Evolutionary conservation across 495 filamentous ascomycete species (phyloP).

Genomic region (Tuber magnatum): DNA sequence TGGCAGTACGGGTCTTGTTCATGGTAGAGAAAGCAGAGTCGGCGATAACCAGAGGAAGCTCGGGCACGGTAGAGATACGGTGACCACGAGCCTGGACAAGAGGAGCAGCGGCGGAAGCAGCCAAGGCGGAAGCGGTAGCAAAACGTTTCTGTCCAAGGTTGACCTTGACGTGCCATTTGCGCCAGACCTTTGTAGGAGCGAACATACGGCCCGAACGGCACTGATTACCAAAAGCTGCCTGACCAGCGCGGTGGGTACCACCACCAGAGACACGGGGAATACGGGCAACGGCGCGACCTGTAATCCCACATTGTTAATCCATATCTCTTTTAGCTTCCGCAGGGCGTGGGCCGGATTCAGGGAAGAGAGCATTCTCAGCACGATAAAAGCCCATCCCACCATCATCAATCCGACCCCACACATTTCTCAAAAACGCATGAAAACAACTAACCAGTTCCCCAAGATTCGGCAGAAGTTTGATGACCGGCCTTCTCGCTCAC

Average conservation of each 20-base stretch:
- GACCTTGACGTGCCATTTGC: conserved; percentile 99
- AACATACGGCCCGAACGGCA: conserved; percentile 99
- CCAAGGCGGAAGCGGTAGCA: conserved; percentile 91
- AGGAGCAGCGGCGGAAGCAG: conserved; percentile 87
- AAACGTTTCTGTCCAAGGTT: conserved; percentile 97
- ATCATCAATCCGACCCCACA: not conserved
- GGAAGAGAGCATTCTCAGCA: conserved; percentile 6
- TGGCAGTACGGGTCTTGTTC: conserved; percentile 80
- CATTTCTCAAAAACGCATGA: conserved; percentile 4
- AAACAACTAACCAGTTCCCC: conserved; percentile 91
- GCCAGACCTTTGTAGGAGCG: conserved; percentile 98
- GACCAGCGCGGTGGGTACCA: conserved; percentile 99
- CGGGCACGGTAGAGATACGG: conserved; percentile 81
- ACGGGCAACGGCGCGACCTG: conserved; percentile 98
- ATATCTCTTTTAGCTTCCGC: conserved; percentile 6
- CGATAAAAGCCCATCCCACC: conserved; percentile 1
- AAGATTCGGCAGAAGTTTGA: conserved; percentile 98
- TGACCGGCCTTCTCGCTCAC: conserved; percentile 99
- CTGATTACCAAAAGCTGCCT: conserved; percentile 99
- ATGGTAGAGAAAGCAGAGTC: conserved; percentile 76
- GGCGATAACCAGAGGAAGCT: conserved; percentile 93
- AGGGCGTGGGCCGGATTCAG: not conserved
- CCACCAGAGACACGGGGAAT: conserved; percentile 99
- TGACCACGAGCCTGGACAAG: conserved; percentile 95
- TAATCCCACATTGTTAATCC: conserved; percentile 24